Conservation (phyloP, 495 filamentous ascomycete genomes). For the Evansstolkia leycettana region DNA sequence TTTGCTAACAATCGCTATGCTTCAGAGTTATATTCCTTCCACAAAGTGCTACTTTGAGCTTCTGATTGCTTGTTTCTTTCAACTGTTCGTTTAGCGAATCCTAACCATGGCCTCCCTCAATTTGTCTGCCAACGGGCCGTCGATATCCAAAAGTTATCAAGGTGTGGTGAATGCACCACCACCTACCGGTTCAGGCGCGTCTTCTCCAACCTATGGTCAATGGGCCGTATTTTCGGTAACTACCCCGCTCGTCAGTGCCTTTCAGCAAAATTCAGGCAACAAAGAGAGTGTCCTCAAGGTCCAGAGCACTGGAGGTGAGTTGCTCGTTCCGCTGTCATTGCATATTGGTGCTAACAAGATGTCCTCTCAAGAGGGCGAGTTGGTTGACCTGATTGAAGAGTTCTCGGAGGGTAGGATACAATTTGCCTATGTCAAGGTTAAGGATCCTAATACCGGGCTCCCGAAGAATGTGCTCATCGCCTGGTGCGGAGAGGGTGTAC, state of each 20-base stretch:
- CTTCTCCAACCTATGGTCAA: constrained; percentile 59
- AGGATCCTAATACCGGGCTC: constrained; percentile 80
- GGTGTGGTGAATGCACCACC: constrained; percentile 64
- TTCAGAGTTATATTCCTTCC: no score
- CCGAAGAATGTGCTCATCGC: constrained; percentile 90
- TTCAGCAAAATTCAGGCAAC: constrained; percentile 64
- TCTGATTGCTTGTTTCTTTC: no score
- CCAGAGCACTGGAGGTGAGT: constrained; percentile 74
- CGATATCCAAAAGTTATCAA: constrained; percentile 87
- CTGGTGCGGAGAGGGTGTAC: constrained; percentile 98
- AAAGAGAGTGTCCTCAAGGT: constrained; percentile 96
- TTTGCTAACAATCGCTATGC: no score
- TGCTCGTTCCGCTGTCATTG: not conserved
- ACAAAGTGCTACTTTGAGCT: no score
- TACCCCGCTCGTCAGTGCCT: constrained; percentile 78
- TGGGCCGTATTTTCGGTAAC: constrained; percentile 93
- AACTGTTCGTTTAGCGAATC: not conserved
- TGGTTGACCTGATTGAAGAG: constrained; percentile 90
- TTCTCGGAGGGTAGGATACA: constrained; percentile 95
- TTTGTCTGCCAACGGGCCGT: constrained; percentile 76
- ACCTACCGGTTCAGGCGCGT: constrained; percentile 49
- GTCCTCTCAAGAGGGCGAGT: constrained; percentile 65
- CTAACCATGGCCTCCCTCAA: constrained; percentile 80
- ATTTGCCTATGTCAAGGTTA: constrained; percentile 94
- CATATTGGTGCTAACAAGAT: not conserved